Evolutionary conservation across 768 basidiomycete species (phyloP).

Genomic region (Lactarius hatsudake): DNA sequence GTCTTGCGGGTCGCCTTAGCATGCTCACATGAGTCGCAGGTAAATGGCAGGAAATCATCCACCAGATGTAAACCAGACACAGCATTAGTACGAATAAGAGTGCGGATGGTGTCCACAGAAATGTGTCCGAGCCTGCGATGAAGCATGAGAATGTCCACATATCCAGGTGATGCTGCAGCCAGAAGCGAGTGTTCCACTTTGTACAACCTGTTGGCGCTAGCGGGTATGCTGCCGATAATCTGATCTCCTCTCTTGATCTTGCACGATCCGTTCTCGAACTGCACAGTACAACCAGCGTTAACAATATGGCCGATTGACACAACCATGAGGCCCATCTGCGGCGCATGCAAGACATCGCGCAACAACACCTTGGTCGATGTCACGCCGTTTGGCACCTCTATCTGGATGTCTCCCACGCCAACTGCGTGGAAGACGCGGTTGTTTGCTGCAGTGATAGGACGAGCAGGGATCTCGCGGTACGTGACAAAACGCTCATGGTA

Average conservation of each 20-base stretch:
- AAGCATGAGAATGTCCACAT: too few species aligned
- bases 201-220: neutral
- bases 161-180: too few species aligned
- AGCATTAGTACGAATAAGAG: slow-evolving; percentile 24
- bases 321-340: neutral
- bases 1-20: too few species aligned
- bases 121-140: slow-evolving; percentile 36
- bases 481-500: neutral
- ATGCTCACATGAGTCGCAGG: slow-evolving; percentile 36
- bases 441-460: neutral
- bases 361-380: neutral
- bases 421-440: neutral
- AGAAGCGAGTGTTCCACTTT: too few species aligned
- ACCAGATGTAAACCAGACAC: too few species aligned
- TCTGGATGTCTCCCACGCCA: neutral
- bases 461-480: neutral
- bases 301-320: neutral
- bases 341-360: neutral
- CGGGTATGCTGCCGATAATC: too few species aligned
- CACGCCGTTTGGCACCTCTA: neutral
- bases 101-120: slow-evolving; percentile 29
- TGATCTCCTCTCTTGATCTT: too few species aligned
- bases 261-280: too few species aligned
- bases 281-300: neutral
- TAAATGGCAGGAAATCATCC: slow-evolving; percentile 16